A percentile compares a stretch with the other conserved stretches of the same genome.
Conservation (phyloP, 768 basidiomycete genomes). For the Naganishia vaughanmartiniae region DNA sequence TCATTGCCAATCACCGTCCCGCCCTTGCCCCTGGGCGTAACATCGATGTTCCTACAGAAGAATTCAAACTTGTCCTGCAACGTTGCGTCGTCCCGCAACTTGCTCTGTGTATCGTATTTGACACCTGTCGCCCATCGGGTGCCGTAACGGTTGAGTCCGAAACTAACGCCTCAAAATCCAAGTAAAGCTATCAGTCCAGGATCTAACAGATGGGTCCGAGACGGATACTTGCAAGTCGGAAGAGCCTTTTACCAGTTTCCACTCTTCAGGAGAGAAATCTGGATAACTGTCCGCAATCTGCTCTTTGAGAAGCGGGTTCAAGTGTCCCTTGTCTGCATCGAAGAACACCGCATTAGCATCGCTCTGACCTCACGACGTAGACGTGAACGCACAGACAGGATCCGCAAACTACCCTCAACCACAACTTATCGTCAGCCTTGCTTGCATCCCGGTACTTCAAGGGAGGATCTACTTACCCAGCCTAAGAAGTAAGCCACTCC, state of each 20-base stretch:
- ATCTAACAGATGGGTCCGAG: neutral
- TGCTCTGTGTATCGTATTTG: too few species aligned
- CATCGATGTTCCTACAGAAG: too few species aligned
- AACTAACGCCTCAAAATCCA: neutral
- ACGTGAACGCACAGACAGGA: conserved; percentile 21
- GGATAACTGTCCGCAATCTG: conserved; percentile 32
- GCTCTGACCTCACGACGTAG: neutral
- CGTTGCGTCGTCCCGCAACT: too few species aligned
- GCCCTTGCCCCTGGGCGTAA: too few species aligned
- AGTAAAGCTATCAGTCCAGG: neutral
- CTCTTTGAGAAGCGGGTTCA: neutral
- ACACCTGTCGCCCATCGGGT: conserved; percentile 3
- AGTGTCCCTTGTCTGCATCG: conserved; percentile 28
- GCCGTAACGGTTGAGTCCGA: conserved; percentile 29
- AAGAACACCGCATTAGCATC: neutral
- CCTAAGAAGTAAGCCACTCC: conserved; percentile 71
- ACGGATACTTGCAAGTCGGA: conserved; percentile 27
- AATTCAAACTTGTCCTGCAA: too few species aligned
- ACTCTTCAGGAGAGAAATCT: conserved; percentile 41
- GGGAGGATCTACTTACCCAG: conserved; percentile 35
- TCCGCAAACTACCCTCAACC: conserved; percentile 23
- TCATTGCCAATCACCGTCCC: too few species aligned
- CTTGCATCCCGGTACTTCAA: neutral
- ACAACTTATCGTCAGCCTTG: too few species aligned
- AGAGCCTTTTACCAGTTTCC: conserved; percentile 36